Evolutionary conservation across 139 green algal genomes (phyloP).

Genomic region (Gonium pectorale): DNA sequence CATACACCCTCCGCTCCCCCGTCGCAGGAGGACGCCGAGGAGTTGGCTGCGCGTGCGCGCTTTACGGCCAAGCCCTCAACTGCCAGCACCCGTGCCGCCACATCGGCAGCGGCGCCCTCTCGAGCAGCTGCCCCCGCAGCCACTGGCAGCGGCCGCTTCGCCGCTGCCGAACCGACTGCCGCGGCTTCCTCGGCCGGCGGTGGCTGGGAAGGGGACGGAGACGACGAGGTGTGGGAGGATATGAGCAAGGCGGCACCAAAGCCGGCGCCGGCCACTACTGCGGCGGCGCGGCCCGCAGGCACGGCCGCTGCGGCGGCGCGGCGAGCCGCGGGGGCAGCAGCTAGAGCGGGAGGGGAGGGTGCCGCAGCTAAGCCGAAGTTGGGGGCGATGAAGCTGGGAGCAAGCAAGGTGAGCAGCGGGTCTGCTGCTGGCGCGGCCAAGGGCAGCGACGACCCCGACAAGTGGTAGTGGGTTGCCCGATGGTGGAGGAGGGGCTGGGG

Average conservation of each 20-base stretch:
- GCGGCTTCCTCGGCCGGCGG: constrained; percentile 9
- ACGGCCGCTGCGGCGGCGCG: background rate
- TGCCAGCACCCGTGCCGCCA: background rate
- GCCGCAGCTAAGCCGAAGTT: constrained; percentile 53
- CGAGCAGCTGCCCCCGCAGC: background rate
- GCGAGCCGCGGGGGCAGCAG: background rate
- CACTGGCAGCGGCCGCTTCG: background rate
- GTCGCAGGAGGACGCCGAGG: constrained; percentile 18
- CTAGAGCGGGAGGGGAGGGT: background rate
- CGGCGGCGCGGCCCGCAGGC: background rate
- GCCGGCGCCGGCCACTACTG: background rate
- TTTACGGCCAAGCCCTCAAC: constrained; percentile 20
- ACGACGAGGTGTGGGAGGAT: constrained; percentile 43
- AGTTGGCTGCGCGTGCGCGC: background rate
- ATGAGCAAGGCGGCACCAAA: constrained; percentile 24
- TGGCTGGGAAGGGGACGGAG: constrained; percentile 16
- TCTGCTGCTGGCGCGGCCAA: background rate
- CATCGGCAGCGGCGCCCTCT: background rate
- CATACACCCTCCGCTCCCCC: no score
- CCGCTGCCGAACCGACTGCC: background rate
- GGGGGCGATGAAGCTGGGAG: constrained; percentile 58
- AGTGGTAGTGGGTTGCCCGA: background rate
- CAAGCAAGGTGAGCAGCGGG: constrained; percentile 4
- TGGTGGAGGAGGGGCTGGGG: background rate
- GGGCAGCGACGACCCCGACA: constrained; percentile 14